Percentiles rank a stretch among this genome's conserved stretches.
phyloP scores from a whole-genome alignment of 371 early-diverging fungal genomes.

The Mucor mucedo region DNA sequence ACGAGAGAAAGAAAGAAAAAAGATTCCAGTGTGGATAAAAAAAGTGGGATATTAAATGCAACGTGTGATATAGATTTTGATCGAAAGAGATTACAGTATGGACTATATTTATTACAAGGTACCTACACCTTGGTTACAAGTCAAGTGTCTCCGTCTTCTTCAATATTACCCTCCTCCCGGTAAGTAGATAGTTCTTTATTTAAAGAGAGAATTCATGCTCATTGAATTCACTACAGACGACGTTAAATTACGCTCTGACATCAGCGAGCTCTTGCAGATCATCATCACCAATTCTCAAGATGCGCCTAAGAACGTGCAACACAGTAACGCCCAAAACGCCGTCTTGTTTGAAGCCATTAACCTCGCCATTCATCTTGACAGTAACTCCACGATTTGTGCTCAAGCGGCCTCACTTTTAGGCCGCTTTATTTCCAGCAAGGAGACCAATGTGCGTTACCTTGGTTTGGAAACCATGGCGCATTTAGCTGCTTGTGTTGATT shows the following conservation, averaged over 20 bases:
- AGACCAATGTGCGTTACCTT: constrained; percentile 94
- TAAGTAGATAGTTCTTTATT: constrained; percentile 25
- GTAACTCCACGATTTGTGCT: constrained; percentile 82
- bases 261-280: constrained; percentile 75
- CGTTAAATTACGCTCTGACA: constrained; percentile 60
- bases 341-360: constrained; percentile 96
- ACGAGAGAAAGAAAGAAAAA: too few relatives aligned
- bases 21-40: too few relatives aligned
- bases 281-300: constrained; percentile 88
- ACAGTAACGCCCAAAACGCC: constrained; percentile 95
- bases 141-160: constrained; percentile 90
- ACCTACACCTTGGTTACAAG: constrained; percentile 97
- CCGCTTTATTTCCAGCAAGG: constrained; percentile 88
- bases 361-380: constrained; percentile 91
- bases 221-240: constrained; percentile 46
- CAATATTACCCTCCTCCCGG: constrained; percentile 95
- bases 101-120: constrained; percentile 97
- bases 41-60: neutral
- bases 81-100: constrained; percentile 80
- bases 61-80: constrained; percentile 68
- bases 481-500: constrained; percentile 86
- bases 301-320: constrained; percentile 93
- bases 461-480: constrained; percentile 97
- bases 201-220: neutral
- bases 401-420: constrained; percentile 86